Base-by-base conservation (phyloP, 768 basidiomycete genomes). In the Cystobasidium tubakii region DNA sequence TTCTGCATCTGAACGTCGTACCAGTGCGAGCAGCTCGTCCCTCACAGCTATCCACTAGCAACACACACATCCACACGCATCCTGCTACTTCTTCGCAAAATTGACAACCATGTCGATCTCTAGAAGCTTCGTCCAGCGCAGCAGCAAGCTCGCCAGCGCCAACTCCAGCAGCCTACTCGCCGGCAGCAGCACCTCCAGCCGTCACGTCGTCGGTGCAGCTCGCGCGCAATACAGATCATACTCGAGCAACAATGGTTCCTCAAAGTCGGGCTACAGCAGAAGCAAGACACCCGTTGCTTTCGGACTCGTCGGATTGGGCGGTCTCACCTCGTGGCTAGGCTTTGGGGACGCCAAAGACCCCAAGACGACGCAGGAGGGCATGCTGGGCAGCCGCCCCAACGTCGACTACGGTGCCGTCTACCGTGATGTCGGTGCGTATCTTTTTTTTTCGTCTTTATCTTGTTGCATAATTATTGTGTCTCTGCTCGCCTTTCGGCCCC, bases 371-470 rank as follows among this genome's bases (percentile, higher is more conserved):
- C 69, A 71, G 36, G 69, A 71, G 23, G 69, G 69, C 53, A 71
- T 71, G 69, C 25, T 34, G 29, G 55, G 55, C 21, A 31, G 21
- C 55, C 33, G 39, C n/a, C 43, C 63, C 25, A 33, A 65, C 21
- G 69, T 71, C 29, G 69, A 71, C 55, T 71, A 71, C 42, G 50
- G 55, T 27, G 50, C 53, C 25, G 91, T 98, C 19, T 98, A 99
- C 85, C 92, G 95, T 83, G 86, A 83, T 73, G 87, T 99, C 80
- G 90, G 90, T 13, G 87, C 89, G 25, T 77, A 86, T 44, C 80
- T 94, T 33, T 90, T 92, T 69, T 86, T 87, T 53, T 46, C 29
- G 10, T 55, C 23, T 25, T 6, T 23, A 10, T 7, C 17, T 34
- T 65, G 3, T n/a, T 21, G 34, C 63, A 50, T 25, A 25, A 43